Base-by-base conservation (phyloP, 176 grass and related monocot genomes). In the Oryza brachyantha region DNA sequence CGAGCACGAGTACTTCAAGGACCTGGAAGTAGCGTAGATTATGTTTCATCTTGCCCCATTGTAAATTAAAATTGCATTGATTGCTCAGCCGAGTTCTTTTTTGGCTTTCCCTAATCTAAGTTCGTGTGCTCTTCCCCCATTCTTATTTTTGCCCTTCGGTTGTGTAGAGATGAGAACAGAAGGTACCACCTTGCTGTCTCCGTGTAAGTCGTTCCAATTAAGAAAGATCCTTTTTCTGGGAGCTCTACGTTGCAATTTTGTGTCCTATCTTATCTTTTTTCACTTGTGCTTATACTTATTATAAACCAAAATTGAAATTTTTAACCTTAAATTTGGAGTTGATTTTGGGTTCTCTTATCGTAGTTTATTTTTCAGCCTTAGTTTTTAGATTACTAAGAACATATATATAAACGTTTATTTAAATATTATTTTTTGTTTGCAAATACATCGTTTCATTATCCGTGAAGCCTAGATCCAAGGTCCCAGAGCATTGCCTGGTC, bases 1-100 rank as follows among this genome's bases (percentile, higher is more conserved):
- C 27, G 76, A 84, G 65, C 92, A 94, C 1, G 80, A 90, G n/a
- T 94, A 94, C 83, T 94, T 94, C 72, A 82, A 81, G 79, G 92
- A 89, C 64, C 70, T 91, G 2, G 85, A 93, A 45, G 28, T 85
- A 38, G 45, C 65, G 0, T 89, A 85, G 87, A 73, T 62, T 48
- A 60, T 7, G 4, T 5, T 1, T 42, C 40, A 75, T 34, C 60
- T 29, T 17, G 29, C 22, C 73, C 27, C 10, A 42, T 5, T 89
- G 82, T 89, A 89, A 29, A 89, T 89, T 81, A 77, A 66, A 77
- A 76, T 58, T 7, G 70, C n/a, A 7, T 25, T 35, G 71, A 27
- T 24, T 37, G 55, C 16, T 17, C 61, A 1, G 21, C 35, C 2
- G 69, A 74, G 62, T n/a, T 67, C 13, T 12, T 26, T 85, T 45